Percentiles rank a stretch among this genome's conserved stretches.
These are phyloP conservation scores for Ilex paraguariensis DNA, from an alignment of 305 asterid species.

Conservation along the genomic window DNA sequence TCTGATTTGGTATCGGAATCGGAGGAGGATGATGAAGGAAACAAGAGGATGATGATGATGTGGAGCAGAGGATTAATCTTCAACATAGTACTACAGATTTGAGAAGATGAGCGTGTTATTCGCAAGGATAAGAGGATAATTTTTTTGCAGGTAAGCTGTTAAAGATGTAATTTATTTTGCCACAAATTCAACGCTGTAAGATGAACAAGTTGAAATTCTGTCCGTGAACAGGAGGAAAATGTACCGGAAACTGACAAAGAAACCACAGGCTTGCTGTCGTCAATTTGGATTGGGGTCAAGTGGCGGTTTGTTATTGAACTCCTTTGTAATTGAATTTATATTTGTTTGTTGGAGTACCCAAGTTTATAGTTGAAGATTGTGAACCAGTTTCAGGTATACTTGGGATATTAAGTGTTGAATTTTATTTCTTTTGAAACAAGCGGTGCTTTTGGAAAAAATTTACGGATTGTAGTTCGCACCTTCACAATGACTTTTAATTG, in stretches of 20 bases:
- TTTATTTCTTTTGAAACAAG: no score
- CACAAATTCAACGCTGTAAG: neutral
- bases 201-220: neutral
- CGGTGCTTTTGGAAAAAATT: no score
- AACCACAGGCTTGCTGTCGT: slow-evolving; percentile 78
- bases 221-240: slow-evolving; percentile 43
- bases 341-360: neutral
- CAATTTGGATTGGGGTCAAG: slow-evolving; percentile 86
- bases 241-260: slow-evolving; percentile 77
- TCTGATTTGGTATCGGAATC: slow-evolving; percentile 6
- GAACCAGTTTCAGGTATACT: no score
- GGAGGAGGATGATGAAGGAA: slow-evolving; percentile 9
- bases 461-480: no score
- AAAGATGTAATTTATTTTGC: neutral
- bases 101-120: slow-evolving; percentile 24
- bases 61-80: slow-evolving; percentile 29
- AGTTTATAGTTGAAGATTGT: no score
- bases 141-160: slow-evolving; percentile 34
- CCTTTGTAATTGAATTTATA: neutral
- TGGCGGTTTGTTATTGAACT: slow-evolving; percentile 47
- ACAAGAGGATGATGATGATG: slow-evolving; percentile 16
- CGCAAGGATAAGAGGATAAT: slow-evolving; percentile 62
- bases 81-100: slow-evolving; percentile 45
- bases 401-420: no score
- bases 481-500: no score